Percentiles rank a stretch among this genome's conserved stretches.
Evolutionary conservation across 2,329 filamentous ascomycete species (phyloP).

Genomic region (Lojkania enalia): DNA sequence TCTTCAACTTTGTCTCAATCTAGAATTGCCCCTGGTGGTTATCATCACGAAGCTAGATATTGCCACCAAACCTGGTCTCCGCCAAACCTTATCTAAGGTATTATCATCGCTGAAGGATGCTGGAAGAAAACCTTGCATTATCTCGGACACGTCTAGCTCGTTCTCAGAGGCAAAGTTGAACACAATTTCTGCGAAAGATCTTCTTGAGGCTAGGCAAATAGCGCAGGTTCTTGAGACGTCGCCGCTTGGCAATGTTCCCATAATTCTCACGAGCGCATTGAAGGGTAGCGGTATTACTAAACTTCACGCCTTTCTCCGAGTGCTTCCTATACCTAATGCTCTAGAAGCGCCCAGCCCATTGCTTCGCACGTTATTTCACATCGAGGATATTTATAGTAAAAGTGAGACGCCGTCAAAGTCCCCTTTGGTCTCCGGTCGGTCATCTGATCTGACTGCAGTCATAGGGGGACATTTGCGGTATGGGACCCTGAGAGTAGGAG

Average conservation of each 20-base stretch:
- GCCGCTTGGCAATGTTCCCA: slow-evolving; percentile 67
- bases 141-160: slow-evolving; percentile 47
- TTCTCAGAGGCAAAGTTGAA: slow-evolving; percentile 52
- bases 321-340: slow-evolving; percentile 65
- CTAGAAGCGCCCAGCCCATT: slow-evolving; percentile 41
- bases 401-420: slow-evolving; percentile 30
- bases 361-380: slow-evolving; percentile 73
- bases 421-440: background rate
- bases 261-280: slow-evolving; percentile 84
- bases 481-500: slow-evolving; percentile 75
- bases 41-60: slow-evolving; percentile 91
- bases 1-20: slow-evolving; percentile 79
- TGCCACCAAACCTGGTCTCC: slow-evolving; percentile 72
- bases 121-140: slow-evolving; percentile 72
- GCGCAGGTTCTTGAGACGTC: slow-evolving; percentile 55
- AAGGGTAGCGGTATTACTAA: slow-evolving; percentile 80
- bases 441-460: slow-evolving; percentile 55
- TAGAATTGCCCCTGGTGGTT: slow-evolving; percentile 76
- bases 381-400: slow-evolving; percentile 86
- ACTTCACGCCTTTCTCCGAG: slow-evolving; percentile 78
- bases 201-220: slow-evolving; percentile 60
- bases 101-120: slow-evolving; percentile 76
- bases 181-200: slow-evolving; percentile 60
- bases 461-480: slow-evolving; percentile 84
- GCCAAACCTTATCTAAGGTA: slow-evolving; percentile 71